Evolutionary conservation across 2,329 filamentous ascomycete species (phyloP), one percentile per base, ranked within the genome.

Genomic region (Sarocladium brachiariae): DNA sequence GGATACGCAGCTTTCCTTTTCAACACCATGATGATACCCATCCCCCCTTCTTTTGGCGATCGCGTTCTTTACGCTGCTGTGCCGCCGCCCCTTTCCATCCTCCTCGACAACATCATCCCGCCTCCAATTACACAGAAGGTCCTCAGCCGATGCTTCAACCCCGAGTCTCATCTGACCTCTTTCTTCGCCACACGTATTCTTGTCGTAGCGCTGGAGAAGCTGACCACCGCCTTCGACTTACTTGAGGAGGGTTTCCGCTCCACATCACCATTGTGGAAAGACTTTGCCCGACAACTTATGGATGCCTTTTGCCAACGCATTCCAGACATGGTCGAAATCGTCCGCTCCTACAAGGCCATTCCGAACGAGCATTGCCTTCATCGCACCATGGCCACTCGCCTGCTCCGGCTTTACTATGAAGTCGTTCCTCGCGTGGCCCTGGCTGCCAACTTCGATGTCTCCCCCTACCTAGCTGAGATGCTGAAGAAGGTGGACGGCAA

Each of bases 1-100:
- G 91, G 92, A 37, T 96, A 95, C 63, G 89, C 90, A 0, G 83
- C 90, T 0, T 89, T 97, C 55, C 70, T 99, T 4, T 95, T 95
- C 66, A 87, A 86, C 54, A 81, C 84, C 1, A 82, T 96, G 41
- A 79, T 85, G 52, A 72, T 95, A 31, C 81, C 84, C 1, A 73
- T 96, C 2, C 91, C 91, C 2, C 63, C 71, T 23, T 79, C 78
- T 53, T 89, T 92, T 61, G 89, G 89, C 11, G 80, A 83, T 57
- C 74, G 74, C 35, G 75, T 78, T 11, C 74, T 73, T 37, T 85
- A 81, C 55, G 58, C 63, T 37, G 80, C 83, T 21, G 71, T 84
- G 13, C 91, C 93, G 25, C 92, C 93, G 8, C 89, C 90, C 1
- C 81, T 84, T 2, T 83, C 83, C 2, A 76, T 93, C 39, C 75